Percentiles rank a stretch among this genome's conserved stretches.
Conservation (phyloP, 148 eudicot species). For the Chenopodium formosanum region DNA sequence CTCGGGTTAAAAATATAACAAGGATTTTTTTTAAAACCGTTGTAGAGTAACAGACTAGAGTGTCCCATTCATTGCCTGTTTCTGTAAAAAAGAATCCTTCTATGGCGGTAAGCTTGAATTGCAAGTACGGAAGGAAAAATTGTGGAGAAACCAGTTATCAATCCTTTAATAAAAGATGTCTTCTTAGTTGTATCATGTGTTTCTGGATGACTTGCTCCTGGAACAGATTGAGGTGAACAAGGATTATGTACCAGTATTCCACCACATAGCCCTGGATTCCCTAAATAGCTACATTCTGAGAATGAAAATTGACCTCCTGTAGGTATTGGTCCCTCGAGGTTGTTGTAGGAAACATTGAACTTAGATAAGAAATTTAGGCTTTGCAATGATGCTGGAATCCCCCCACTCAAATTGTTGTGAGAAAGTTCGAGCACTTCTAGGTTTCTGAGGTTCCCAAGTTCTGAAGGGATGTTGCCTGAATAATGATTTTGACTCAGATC, state of each 20-base stretch:
- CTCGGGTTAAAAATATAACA: too few relatives aligned
- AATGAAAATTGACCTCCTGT: slow-evolving; percentile 59
- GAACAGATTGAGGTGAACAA: slow-evolving; percentile 37
- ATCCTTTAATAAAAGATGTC: slow-evolving; percentile 31
- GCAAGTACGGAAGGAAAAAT: slow-evolving; percentile 18
- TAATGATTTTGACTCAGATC: slow-evolving; percentile 61
- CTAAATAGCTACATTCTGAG: slow-evolving; percentile 42
- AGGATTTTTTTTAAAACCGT: too few relatives aligned
- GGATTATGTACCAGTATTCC: slow-evolving; percentile 30
- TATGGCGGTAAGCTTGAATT: slow-evolving; percentile 9
- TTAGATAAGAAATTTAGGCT: slow-evolving; percentile 41
- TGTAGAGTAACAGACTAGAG: background rate
- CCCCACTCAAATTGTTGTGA: slow-evolving; percentile 53
- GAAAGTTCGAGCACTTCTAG: slow-evolving; percentile 61
- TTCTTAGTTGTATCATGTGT: slow-evolving; percentile 26
- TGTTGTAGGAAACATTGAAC: slow-evolving; percentile 58
- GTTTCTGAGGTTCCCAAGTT: slow-evolving; percentile 55
- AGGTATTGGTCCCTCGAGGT: slow-evolving; percentile 57
- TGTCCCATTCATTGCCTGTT: background rate
- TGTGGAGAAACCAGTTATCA: slow-evolving; percentile 7
- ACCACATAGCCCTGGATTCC: slow-evolving; percentile 67
- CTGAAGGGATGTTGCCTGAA: slow-evolving; percentile 58
- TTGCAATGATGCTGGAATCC: slow-evolving; percentile 57
- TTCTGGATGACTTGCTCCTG: slow-evolving; percentile 18
- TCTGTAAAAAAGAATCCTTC: slow-evolving; percentile 9